A percentile compares a stretch with the other conserved stretches of the same genome.
These are phyloP conservation scores for Syncephalastrum sp. DNA, from an alignment of 371 early-diverging fungal species.

Conservation along the genomic window DNA sequence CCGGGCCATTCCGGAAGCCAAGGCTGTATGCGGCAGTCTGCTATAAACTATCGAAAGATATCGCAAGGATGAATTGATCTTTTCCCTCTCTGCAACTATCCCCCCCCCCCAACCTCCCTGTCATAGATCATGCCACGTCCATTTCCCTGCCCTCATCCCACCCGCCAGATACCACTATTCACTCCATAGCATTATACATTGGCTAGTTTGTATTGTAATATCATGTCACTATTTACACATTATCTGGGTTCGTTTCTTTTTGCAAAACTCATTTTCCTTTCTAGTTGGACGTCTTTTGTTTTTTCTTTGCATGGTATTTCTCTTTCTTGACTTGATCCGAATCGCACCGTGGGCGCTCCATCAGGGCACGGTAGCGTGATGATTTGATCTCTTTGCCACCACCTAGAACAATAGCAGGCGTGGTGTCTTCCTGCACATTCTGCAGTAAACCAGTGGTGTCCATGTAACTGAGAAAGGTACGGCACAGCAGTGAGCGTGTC, in stretches of 20 bases:
- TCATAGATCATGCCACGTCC: no score
- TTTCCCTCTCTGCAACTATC: no score
- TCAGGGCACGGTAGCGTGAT: slow-evolving; percentile 27
- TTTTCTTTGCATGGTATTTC: slow-evolving; percentile 39
- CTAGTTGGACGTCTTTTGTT: slow-evolving; percentile 21
- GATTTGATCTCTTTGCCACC: slow-evolving; percentile 31
- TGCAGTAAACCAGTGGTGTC: slow-evolving; percentile 3
- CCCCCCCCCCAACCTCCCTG: no score
- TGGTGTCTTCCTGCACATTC: slow-evolving; percentile 2
- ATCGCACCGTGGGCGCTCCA: slow-evolving; percentile 39
- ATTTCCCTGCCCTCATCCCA: no score
- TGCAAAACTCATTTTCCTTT: neutral
- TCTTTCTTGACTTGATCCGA: slow-evolving; percentile 46
- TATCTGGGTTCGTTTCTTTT: neutral
- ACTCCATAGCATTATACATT: no score
- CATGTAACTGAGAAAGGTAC: slow-evolving; percentile 18
- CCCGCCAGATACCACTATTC: no score
- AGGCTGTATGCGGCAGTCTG: slow-evolving; percentile 17
- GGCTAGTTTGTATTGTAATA: no score
- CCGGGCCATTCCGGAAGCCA: slow-evolving; percentile 10
- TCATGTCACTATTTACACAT: no score
- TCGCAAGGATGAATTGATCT: no score
- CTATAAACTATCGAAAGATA: neutral
- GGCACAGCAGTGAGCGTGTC: slow-evolving; percentile 40
- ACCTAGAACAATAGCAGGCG: slow-evolving; percentile 29